Evolutionary conservation across 768 basidiomycete genomes (phyloP).

Genomic region (Boletellus sp.): DNA sequence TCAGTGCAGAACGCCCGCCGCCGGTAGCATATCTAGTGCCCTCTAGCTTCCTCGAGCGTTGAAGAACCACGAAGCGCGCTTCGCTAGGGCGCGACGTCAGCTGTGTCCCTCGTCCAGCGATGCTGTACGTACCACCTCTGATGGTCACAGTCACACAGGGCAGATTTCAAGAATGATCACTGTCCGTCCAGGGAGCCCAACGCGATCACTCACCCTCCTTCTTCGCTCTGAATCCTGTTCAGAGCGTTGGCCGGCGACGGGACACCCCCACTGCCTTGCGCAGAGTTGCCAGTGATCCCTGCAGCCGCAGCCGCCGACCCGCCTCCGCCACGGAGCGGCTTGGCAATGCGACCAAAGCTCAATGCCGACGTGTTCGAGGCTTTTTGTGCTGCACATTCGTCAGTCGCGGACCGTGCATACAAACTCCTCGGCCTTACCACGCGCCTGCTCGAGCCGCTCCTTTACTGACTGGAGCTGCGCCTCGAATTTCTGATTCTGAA

Average conservation of each 20-base stretch:
- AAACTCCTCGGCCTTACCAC: constrained; percentile 54
- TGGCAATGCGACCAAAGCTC: constrained; percentile 92
- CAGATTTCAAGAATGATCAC: constrained; percentile 17
- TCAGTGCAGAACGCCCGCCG: constrained; percentile 11
- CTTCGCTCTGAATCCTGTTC: constrained; percentile 75
- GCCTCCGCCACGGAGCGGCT: constrained; percentile 92
- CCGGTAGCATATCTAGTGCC: constrained; percentile 11
- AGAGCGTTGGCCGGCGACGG: constrained; percentile 60
- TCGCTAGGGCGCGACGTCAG: constrained; percentile 51
- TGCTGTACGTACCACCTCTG: constrained; percentile 32
- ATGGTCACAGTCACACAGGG: constrained; percentile 19
- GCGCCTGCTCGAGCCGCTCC: constrained; percentile 87
- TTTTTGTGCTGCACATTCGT: constrained; percentile 63
- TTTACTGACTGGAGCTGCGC: constrained; percentile 87
- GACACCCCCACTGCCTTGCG: constrained; percentile 40
- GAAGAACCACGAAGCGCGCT: constrained; percentile 94
- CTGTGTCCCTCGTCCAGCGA: constrained; percentile 14
- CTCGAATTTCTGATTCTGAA: constrained; percentile 96
- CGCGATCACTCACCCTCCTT: constrained; percentile 53
- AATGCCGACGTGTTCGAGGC: constrained; percentile 65
- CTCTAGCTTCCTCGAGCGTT: constrained; percentile 61
- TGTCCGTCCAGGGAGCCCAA: constrained; percentile 10
- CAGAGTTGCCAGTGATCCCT: constrained; percentile 37
- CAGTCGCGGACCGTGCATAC: constrained; percentile 12
- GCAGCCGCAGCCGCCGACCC: constrained; percentile 48